A percentile compares a stretch with the other conserved stretches of the same genome.
These are phyloP conservation scores for Austroboletus niveus DNA, from an alignment of 1,284 basidiomycete genomes.

Conservation along the genomic window DNA sequence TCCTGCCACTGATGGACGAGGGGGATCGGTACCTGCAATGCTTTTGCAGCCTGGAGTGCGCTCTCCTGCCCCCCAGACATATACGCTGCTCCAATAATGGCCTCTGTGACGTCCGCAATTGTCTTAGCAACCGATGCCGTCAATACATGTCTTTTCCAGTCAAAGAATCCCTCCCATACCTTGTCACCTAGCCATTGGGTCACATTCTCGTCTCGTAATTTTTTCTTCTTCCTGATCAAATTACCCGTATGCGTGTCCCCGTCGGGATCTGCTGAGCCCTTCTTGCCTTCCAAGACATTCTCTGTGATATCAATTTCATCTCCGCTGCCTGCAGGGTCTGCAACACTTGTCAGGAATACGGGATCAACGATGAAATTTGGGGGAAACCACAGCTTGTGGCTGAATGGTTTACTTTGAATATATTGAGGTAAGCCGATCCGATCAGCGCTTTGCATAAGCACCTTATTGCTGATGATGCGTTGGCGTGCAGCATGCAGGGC, in stretches of 20 bases:
- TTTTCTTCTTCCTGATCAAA: conserved; percentile 37
- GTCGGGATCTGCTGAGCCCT: conserved; percentile 12
- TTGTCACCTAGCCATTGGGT: conserved; percentile 74
- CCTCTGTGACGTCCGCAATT: conserved; percentile 80
- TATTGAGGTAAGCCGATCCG: conserved; percentile 60
- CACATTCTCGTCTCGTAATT: conserved; percentile 44
- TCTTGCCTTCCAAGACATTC: conserved; percentile 10
- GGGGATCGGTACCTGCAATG: conserved; percentile 59
- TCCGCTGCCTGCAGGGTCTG: conserved; percentile 27
- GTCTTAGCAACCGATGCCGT: conserved; percentile 42
- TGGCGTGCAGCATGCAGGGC: conserved; percentile 62
- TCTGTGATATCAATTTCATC: conserved; percentile 21
- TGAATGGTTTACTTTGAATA: conserved; percentile 70
- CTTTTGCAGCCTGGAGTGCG: conserved; percentile 61
- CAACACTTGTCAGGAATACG: conserved; percentile 9
- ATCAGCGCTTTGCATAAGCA: conserved; percentile 55
- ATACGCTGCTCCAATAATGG: conserved; percentile 78
- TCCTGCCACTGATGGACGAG: conserved; percentile 68
- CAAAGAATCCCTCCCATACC: conserved; percentile 37
- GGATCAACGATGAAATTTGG: conserved; percentile 41
- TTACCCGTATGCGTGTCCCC: conserved; percentile 26
- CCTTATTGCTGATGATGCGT: conserved; percentile 70
- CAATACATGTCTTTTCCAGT: conserved; percentile 6
- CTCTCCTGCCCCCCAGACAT: conserved; percentile 63
- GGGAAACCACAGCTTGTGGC: conserved; percentile 62